phyloP scores from a whole-genome alignment of 345 rosid species.

The Noccaea bulbosa region DNA sequence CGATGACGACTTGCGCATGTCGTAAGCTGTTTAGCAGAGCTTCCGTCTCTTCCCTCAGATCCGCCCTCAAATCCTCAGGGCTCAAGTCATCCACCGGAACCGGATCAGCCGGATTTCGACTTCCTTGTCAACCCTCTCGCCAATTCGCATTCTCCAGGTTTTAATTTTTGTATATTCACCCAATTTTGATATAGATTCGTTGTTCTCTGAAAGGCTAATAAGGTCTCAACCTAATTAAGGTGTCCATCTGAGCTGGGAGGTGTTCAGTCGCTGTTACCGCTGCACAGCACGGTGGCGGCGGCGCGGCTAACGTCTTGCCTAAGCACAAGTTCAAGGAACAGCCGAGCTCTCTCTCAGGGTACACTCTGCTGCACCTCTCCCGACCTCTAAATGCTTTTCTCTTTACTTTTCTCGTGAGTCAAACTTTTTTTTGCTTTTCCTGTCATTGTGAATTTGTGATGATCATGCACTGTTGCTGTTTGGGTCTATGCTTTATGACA shows the following conservation, averaged over 20 bases:
- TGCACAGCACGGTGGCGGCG: conserved; percentile 84
- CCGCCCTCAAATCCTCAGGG: conserved; percentile 60
- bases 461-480: too few species aligned
- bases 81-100: conserved; percentile 46
- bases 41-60: conserved; percentile 62
- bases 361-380: conserved; percentile 99
- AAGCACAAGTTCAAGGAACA: conserved; percentile 81
- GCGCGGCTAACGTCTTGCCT: conserved; percentile 90
- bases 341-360: conserved; percentile 98
- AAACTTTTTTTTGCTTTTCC: conserved; percentile 34
- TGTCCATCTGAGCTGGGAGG: conserved; percentile 77
- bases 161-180: too few species aligned
- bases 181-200: too few species aligned
- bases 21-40: conserved; percentile 38
- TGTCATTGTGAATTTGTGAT: neutral
- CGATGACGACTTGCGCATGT: too few species aligned
- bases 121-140: conserved; percentile 52
- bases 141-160: conserved; percentile 73
- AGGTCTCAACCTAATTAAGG: conserved; percentile 41
- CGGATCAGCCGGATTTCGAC: conserved; percentile 49
- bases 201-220: too few species aligned
- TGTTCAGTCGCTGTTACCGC: conserved; percentile 82
- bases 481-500: too few species aligned
- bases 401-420: conserved; percentile 64
- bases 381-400: conserved; percentile 69